Evolutionary conservation across 352 stramenopile genomes (phyloP).

Genomic region (Phytophthora macrochlamydospora): DNA sequence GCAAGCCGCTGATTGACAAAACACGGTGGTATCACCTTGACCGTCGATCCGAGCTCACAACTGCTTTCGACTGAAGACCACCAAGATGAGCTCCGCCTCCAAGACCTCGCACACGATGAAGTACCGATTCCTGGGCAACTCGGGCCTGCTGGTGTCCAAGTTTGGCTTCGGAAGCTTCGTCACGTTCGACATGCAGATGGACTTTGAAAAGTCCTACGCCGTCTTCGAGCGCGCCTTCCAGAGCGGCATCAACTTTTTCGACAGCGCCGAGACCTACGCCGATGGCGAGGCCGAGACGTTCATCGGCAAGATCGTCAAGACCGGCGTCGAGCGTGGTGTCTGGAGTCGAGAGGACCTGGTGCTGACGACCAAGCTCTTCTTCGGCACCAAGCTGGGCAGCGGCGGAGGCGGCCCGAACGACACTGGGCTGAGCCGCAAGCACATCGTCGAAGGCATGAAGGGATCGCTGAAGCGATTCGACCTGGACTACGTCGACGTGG

Average conservation of each 20-base stretch:
- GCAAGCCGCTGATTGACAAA: background rate
- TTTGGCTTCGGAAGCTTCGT: slow-evolving; percentile 46
- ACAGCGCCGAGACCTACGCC: slow-evolving; percentile 48
- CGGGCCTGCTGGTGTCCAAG: slow-evolving; percentile 43
- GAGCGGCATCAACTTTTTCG: slow-evolving; percentile 60
- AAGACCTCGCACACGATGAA: slow-evolving; percentile 36
- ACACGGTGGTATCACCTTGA: background rate
- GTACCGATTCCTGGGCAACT: slow-evolving; percentile 47
- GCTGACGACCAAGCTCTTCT: slow-evolving; percentile 61
- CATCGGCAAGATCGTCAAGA: slow-evolving; percentile 52
- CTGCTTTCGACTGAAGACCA: no score
- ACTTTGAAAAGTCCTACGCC: slow-evolving; percentile 35
- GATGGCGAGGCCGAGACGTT: slow-evolving; percentile 39
- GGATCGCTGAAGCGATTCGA: slow-evolving; percentile 55
- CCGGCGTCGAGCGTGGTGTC: slow-evolving; percentile 35
- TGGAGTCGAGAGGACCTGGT: slow-evolving; percentile 53
- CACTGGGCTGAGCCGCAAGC: slow-evolving; percentile 44
- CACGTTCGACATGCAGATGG: slow-evolving; percentile 39
- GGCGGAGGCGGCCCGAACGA: slow-evolving; percentile 18
- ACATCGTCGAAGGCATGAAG: slow-evolving; percentile 61
- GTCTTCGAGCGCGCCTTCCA: slow-evolving; percentile 37
- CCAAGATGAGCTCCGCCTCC: slow-evolving; percentile 9
- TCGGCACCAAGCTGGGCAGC: slow-evolving; percentile 21
- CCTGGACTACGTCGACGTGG: slow-evolving; percentile 64
- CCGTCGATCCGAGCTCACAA: no score